Evolutionary conservation across 208 protist species (phyloP), one percentile per base, ranked within the genome.

Genomic region (Leptomonas pyrrhocoris): DNA sequence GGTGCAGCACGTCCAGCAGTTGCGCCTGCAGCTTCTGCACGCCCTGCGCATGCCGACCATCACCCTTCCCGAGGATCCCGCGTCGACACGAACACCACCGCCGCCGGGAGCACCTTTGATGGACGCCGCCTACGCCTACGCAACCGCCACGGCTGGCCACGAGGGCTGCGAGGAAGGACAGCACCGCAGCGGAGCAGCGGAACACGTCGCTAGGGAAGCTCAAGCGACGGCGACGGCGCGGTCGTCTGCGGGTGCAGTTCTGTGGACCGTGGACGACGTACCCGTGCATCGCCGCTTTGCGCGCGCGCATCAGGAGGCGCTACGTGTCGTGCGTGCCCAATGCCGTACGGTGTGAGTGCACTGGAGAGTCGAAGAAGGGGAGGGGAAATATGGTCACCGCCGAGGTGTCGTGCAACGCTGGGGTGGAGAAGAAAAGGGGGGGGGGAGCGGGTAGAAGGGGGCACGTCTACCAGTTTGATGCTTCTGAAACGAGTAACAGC

Each of bases 271-370:
- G 25, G 73, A 83, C 18, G 78, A 93, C 45, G 43, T 94, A 15
- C 78, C 90, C 5, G 77, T 95, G 15, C 90, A 95, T 66, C 69
- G 73, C 13, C 83, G 90, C 25, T 95, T 95, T 77, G 83, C 79
- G 0, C 83, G 88, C 36, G 90, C 90, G 18, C 90, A 95, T 68
- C 79, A 84, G 56, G 85, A 89, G 58, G 90, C 90, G 31, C 51
- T 88, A 48, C 78, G 85, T 8, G 83, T 83, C 2, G 79, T 88
- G 15, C 68, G 64, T 21, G 79, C 82, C 19, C 83, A 93, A 61
- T 76, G 65, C 2, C 79, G 81, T 9, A 60, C 43, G 3, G 82
- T 77, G 4, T 80, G 59, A 68, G 5, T 18, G 28, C 1, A 13
- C 5, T 23, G 21, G 21, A 21, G 18, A 53, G 21, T 13, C 2